A percentile compares a stretch with the other conserved stretches of the same genome.
phyloP scores from a whole-genome alignment of 805 yeast species.

The Saccharomycopsis selenospora region DNA sequence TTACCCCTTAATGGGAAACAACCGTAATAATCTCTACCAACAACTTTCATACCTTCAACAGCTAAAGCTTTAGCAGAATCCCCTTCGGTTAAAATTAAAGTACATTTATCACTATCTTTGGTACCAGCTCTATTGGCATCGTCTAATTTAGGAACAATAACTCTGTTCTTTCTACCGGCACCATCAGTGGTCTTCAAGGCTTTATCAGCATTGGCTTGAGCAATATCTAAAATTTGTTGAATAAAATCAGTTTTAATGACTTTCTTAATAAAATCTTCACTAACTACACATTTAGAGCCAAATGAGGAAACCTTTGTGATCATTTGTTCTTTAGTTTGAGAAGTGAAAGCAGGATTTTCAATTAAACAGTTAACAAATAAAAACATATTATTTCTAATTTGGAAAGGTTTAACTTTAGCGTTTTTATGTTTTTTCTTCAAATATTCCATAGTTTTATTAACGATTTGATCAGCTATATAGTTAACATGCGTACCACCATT shows the following conservation, averaged over 20 bases:
- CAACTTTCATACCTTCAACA: constrained; percentile 87
- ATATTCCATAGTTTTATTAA: constrained; percentile 63
- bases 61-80: constrained; percentile 93
- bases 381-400: constrained; percentile 85
- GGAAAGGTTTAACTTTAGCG: constrained; percentile 77
- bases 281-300: constrained; percentile 77
- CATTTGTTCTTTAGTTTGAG: constrained; percentile 94
- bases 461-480: constrained; percentile 75
- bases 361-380: constrained; percentile 84
- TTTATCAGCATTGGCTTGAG: constrained; percentile 82
- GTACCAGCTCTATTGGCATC: constrained; percentile 98
- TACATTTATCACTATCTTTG: constrained; percentile 82
- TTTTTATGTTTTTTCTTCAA: constrained; percentile 60
- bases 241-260: constrained; percentile 66
- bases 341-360: constrained; percentile 95
- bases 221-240: constrained; percentile 67
- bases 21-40: constrained; percentile 92
- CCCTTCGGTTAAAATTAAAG: constrained; percentile 91
- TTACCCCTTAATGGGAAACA: constrained; percentile 95
- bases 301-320: constrained; percentile 85
- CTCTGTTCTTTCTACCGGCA: constrained; percentile 61
- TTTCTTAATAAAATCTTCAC: constrained; percentile 68
- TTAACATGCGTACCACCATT: constrained; percentile 95
- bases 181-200: constrained; percentile 89
- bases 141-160: constrained; percentile 82